Evolutionary conservation across 106 monocot species (phyloP).

Genomic region (Triglochin maritima): DNA sequence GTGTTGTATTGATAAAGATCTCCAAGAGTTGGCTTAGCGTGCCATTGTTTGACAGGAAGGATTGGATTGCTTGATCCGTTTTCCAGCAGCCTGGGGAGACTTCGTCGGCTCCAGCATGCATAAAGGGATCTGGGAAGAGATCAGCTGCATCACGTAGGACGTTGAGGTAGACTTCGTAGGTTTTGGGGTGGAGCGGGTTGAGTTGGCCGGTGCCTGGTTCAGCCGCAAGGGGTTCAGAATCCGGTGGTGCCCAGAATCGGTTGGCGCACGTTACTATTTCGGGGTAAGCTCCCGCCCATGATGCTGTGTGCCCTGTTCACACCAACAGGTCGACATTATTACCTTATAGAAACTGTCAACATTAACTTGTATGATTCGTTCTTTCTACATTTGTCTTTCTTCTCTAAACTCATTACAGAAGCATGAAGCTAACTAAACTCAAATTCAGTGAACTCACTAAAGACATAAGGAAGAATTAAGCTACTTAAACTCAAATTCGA

Average conservation of each 20-base stretch:
- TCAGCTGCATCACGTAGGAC: constrained; percentile 45
- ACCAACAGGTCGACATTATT: neutral
- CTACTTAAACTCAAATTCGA: no score
- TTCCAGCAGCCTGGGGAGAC: constrained; percentile 69
- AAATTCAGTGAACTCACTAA: neutral
- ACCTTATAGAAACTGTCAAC: no score
- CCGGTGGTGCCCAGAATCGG: constrained; percentile 59
- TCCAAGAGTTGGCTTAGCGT: constrained; percentile 52
- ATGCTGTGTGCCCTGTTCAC: constrained; percentile 61
- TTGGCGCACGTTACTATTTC: constrained; percentile 75
- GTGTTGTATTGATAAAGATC: constrained; percentile 48
- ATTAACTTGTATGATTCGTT: no score
- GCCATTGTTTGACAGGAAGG: constrained; percentile 40
- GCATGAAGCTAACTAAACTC: no score
- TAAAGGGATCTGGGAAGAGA: constrained; percentile 62
- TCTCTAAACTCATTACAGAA: no score
- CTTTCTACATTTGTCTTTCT: no score
- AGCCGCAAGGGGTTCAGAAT: constrained; percentile 30
- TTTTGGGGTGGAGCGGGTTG: constrained; percentile 74
- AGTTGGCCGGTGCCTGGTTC: constrained; percentile 84
- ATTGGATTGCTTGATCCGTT: constrained; percentile 25
- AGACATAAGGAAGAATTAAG: neutral
- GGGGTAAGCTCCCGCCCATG: constrained; percentile 78
- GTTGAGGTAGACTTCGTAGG: constrained; percentile 52
- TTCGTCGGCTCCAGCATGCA: constrained; percentile 83